Evolutionary conservation across 2,329 filamentous ascomycete genomes (phyloP).

Genomic region (Calonectria leucothoes): DNA sequence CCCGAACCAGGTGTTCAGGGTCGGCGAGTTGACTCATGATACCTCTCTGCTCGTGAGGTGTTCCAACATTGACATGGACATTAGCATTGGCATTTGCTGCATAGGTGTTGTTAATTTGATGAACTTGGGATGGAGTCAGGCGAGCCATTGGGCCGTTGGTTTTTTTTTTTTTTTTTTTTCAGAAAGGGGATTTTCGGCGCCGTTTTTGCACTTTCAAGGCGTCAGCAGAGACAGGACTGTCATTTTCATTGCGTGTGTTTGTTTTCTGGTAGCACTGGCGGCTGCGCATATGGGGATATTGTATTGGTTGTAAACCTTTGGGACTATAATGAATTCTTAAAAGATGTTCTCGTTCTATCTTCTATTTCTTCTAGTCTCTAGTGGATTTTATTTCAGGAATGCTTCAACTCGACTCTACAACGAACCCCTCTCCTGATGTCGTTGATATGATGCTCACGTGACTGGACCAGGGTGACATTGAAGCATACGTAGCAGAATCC

Average conservation of each 20-base stretch:
- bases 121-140: conserved; percentile 38
- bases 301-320: conserved; percentile 33
- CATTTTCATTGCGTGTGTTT: conserved; percentile 29
- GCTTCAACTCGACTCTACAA: neutral
- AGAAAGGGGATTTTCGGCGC: conserved; percentile 33
- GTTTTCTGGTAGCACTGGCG: conserved; percentile 33
- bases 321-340: conserved; percentile 41
- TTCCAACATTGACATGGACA: conserved; percentile 30
- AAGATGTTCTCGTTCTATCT: conserved; percentile 7
- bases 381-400: neutral
- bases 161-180: conserved; percentile 20
- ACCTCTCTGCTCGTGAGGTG: conserved; percentile 37
- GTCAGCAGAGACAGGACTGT: conserved; percentile 38
- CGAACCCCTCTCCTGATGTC: neutral
- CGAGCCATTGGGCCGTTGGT: conserved; percentile 32
- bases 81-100: conserved; percentile 30
- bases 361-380: neutral
- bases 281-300: conserved; percentile 37
- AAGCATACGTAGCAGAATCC: conserved; percentile 21
- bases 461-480: neutral
- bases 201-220: conserved; percentile 45
- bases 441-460: conserved; percentile 30
- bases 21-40: conserved; percentile 34
- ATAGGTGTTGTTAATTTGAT: conserved; percentile 41
- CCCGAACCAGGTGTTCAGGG: conserved; percentile 44